These are phyloP conservation scores for Salvia hispanica DNA, from an alignment of 257 asterid species.

Conservation along the genomic window DNA sequence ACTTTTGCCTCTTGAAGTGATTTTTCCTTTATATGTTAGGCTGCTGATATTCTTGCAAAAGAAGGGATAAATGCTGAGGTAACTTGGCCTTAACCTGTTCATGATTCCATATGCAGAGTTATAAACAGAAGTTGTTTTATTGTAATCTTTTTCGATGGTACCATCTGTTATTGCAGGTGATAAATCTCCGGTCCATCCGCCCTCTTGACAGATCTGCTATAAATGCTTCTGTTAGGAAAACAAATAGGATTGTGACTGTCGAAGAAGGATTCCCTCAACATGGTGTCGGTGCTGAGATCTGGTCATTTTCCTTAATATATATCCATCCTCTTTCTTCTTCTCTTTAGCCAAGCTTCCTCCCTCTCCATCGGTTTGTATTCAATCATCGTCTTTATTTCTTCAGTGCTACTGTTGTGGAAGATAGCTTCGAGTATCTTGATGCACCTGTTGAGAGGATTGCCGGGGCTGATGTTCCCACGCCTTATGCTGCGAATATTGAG, in stretches of 20 bases:
- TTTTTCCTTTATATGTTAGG: slow-evolving; percentile 43
- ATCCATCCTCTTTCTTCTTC: not conserved
- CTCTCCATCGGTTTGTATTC: not conserved
- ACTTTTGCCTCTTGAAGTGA: slow-evolving; percentile 29
- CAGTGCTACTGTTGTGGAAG: slow-evolving; percentile 80
- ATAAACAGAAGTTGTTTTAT: slow-evolving; percentile 7
- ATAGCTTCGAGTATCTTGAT: slow-evolving; percentile 75
- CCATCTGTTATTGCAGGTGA: slow-evolving; percentile 48
- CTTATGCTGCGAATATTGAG: slow-evolving; percentile 93
- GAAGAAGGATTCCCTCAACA: slow-evolving; percentile 96
- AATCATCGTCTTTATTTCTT: slow-evolving; percentile 26
- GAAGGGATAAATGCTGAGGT: slow-evolving; percentile 91
- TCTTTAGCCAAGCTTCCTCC: not conserved
- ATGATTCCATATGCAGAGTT: not conserved
- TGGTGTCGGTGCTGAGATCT: slow-evolving; percentile 89
- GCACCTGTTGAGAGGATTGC: slow-evolving; percentile 88
- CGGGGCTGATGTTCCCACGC: slow-evolving; percentile 92
- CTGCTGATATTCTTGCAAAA: slow-evolving; percentile 84
- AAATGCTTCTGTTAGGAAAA: slow-evolving; percentile 78
- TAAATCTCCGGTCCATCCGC: slow-evolving; percentile 77
- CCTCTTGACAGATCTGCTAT: slow-evolving; percentile 79
- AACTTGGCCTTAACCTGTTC: slow-evolving; percentile 16
- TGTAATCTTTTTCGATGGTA: not conserved
- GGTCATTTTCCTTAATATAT: slow-evolving; percentile 43
- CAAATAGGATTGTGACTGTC: slow-evolving; percentile 75